Evolutionary conservation across 805 yeast species (phyloP), one percentile per base, ranked within the genome.

Genomic region (Kluyveromyces starmeri): DNA sequence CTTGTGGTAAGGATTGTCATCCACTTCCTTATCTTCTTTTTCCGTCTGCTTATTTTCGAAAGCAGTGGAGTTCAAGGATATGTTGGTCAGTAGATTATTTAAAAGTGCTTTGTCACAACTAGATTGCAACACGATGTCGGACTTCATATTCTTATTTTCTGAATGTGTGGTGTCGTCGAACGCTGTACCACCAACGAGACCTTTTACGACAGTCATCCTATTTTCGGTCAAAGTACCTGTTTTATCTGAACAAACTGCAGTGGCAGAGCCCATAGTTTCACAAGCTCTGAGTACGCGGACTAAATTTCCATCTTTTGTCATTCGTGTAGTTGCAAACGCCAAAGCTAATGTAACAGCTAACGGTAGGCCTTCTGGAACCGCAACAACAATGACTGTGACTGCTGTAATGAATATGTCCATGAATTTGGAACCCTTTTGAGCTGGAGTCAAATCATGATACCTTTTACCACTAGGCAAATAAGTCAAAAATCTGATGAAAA

Each of bases 301-400:
- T 50, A 92, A 67, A 55, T 89, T 89, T 43, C 94, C 94, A 57
- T 92, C 96, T 56, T 83, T 82, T 14, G 95, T 86, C 99, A 92
- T 92, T 60, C 97, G 73, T 7, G 96, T 88, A 2, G 98, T 92
- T 2, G 99, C 98, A 65, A 92, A 92, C 0, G 98, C 98, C 45
- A 92, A 67, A 0, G 98, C 95, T 30, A 92, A 68, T 1, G 99
- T 92, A 12, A 92, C 98, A 2, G 99, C 99, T 37, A 92, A 67
- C 1, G 99, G 99, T 38, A 92, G 70, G 42, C 99, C 99, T 62
- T 92, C 99, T 3, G 99, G 99, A n/a, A 92, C 95, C 0, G 98
- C 99, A 33, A 92, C 98, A 11, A 89, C 98, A 19, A 92, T 77
- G 47, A 92, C 72, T 0, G 98, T 86, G 40, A 92, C 82, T 1